These are phyloP conservation scores for Eucalyptus regnans DNA, from an alignment of 345 rosid species.

Conservation along the genomic window DNA sequence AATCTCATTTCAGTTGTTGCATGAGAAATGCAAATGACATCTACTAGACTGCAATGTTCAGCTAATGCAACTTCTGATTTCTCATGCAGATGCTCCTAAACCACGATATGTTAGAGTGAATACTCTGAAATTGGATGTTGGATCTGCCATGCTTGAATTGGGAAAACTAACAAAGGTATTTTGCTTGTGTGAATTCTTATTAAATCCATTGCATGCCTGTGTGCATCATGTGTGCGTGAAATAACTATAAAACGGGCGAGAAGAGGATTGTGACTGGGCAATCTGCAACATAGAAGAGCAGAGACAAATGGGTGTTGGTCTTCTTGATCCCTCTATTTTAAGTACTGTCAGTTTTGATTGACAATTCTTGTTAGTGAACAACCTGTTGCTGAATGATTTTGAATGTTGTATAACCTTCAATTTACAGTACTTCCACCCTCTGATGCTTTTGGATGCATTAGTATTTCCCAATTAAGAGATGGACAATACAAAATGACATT, in stretches of 20 bases:
- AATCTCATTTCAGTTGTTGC: background rate
- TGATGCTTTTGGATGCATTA: background rate
- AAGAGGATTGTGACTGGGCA: background rate
- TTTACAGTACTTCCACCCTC: background rate
- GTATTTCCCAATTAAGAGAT: background rate
- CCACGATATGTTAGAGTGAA: conserved; percentile 87
- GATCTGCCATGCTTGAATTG: conserved; percentile 50
- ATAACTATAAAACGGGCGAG: background rate
- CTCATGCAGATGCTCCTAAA: conserved; percentile 42
- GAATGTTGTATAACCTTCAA: background rate
- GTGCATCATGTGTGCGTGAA: background rate
- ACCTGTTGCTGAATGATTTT: background rate
- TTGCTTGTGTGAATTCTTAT: background rate
- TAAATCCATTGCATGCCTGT: background rate
- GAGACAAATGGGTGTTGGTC: background rate
- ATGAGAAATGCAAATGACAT: background rate
- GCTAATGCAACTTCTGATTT: background rate
- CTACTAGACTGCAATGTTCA: background rate
- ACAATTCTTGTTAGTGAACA: background rate
- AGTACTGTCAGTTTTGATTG: background rate
- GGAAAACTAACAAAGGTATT: conserved; percentile 45
- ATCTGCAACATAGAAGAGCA: background rate
- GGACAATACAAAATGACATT: background rate
- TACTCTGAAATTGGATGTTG: conserved; percentile 63
- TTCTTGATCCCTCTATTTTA: background rate